phyloP scores from a whole-genome alignment of 2,329 filamentous ascomycete species.

The Cryphonectria japonica region DNA sequence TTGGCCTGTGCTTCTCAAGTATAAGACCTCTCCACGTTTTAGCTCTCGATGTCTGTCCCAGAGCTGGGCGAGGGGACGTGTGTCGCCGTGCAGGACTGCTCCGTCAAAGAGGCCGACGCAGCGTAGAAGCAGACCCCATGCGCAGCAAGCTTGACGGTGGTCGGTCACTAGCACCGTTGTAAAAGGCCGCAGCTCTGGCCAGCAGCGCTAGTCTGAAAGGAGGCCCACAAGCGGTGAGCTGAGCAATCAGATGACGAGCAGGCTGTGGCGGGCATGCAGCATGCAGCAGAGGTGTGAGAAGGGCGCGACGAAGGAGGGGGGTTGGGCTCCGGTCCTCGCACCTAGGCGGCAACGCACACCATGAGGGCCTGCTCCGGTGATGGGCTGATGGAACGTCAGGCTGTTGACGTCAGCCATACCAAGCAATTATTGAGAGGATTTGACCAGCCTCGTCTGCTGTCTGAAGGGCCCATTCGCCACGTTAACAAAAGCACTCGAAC shows the following conservation, averaged over 20 bases:
- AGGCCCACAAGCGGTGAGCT: conserved; percentile 22
- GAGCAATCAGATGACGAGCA: conserved; percentile 22
- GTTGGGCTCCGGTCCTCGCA: conserved; percentile 20
- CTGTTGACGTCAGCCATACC: not conserved
- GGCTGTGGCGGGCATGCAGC: conserved; percentile 17
- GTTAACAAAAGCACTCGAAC: not conserved
- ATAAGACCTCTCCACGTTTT: not conserved
- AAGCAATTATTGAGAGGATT: not conserved
- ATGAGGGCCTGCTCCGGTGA: not conserved
- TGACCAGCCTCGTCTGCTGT: not conserved
- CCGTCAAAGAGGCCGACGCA: conserved; percentile 3
- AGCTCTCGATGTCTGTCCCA: not conserved
- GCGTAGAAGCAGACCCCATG: not conserved
- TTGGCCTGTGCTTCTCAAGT: not conserved
- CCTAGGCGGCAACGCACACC: conserved; percentile 5
- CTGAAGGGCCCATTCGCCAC: not conserved
- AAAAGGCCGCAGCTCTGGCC: conserved; percentile 21
- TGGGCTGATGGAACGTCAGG: not conserved
- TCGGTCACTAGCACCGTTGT: not conserved
- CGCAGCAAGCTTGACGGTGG: not conserved
- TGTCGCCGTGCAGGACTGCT: not conserved
- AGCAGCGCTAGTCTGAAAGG: conserved; percentile 24
- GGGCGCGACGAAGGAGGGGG: too few species aligned
- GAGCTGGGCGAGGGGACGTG: not conserved
- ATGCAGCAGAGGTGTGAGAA: conserved; percentile 14